Conservation (phyloP, 805 yeast genomes). For the Wickerhamiella sergipiensis region DNA sequence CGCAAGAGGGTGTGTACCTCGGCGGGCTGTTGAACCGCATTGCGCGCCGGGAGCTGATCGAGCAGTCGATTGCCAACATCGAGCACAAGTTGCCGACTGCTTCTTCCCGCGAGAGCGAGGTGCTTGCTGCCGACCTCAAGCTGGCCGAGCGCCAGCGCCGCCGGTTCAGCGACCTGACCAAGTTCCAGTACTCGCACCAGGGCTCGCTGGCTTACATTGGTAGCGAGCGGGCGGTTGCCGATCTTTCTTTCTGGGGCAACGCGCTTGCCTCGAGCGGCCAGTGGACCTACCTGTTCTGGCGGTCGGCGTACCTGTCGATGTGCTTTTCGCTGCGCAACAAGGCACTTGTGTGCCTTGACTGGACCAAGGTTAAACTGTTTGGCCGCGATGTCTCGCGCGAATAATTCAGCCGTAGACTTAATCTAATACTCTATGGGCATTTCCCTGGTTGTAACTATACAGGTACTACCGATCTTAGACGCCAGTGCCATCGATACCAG, state of each 20-base stretch:
- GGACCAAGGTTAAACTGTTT: conserved; percentile 76
- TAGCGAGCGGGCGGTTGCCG: conserved; percentile 83
- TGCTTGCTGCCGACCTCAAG: conserved; percentile 7
- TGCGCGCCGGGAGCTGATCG: conserved; percentile 25
- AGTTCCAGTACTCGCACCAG: conserved; percentile 73
- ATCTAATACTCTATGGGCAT: no score
- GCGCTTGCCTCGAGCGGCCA: conserved; percentile 74
- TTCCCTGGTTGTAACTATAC: no score
- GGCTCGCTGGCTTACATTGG: conserved; percentile 95
- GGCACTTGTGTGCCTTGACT: conserved; percentile 71
- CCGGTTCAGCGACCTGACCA: conserved; percentile 26
- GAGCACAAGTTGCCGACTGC: conserved; percentile 21
- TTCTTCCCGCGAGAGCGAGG: conserved; percentile 8
- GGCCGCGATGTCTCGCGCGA: conserved; percentile 93
- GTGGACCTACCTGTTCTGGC: conserved; percentile 85
- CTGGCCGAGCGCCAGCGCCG: conserved; percentile 22
- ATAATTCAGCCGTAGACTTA: conserved; percentile 22
- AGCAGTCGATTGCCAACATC: conserved; percentile 27
- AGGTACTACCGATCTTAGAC: no score
- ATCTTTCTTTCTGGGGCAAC: conserved; percentile 55
- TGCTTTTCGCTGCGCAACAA: conserved; percentile 80
- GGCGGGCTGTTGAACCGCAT: conserved; percentile 54
- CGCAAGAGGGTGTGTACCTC: conserved; percentile 80
- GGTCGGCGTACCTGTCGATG: conserved; percentile 87
- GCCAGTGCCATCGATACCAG: no score